Evolutionary conservation across 345 rosid species (phyloP), one percentile per base, ranked within the genome.

Genomic region (Orychophragmus violaceus): DNA sequence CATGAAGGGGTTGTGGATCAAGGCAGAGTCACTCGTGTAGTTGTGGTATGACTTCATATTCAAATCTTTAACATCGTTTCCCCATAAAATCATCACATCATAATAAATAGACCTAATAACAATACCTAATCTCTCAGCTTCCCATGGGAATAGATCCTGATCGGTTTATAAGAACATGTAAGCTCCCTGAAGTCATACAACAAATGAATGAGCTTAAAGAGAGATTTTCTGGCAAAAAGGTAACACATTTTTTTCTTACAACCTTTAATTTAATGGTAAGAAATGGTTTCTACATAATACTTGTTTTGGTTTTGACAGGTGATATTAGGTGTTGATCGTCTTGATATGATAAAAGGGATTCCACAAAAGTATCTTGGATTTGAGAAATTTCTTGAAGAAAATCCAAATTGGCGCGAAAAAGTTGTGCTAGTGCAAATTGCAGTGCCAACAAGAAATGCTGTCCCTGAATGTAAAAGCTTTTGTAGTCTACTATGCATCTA

Each of bases 261-360:
- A 25, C 5, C 9, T 70, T 16, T n/a, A 37, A 37, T 8, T 37
- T 37, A n/a, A n/a, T n/a, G n/a, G n/a, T n/a, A n/a, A n/a, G 44
- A n/a, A 35, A 11, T 9, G 39, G 39, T 13, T 36, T 36, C 13
- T 36, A 36, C 41, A 36, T 39, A 13, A 11, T 35, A 41, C 23
- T 70, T 5, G 39, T 5, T 2, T 54, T 49, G 44, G 44, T 39
- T 19, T 24, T 75, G 58, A 25, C 86, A 93, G 98, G 96, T 93
- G 57, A 90, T 93, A 97, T 75, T 93, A 77, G 98, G 98, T 62
- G 98, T 93, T 64, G 98, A 93, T 80, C 96, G 98, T 27, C 92
- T 94, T 70, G 99, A 94, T 72, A 94, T 94, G 99, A 94, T 94
- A 56, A 94, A 94, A 77, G 99, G 99, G 66, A 94, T 94, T 78